Conservation (phyloP, 1,139 yeast genomes). For the Diutina siamensis region DNA sequence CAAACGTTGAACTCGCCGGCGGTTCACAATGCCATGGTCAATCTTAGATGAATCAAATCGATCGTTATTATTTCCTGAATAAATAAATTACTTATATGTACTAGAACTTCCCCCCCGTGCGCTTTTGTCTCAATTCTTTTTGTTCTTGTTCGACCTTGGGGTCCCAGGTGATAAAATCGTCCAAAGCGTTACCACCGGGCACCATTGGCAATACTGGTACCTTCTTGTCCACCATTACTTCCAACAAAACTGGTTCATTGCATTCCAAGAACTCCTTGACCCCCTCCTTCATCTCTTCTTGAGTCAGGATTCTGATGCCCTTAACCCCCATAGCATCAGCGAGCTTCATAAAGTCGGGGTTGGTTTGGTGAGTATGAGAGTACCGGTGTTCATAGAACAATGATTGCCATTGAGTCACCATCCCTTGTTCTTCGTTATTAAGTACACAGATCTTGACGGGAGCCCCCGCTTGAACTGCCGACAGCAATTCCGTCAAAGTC, state of each 20-base stretch:
- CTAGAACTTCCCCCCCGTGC: conserved; percentile 46
- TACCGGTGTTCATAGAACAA: conserved; percentile 93
- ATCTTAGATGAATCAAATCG: background rate
- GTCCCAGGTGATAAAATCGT: conserved; percentile 83
- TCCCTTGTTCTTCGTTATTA: conserved; percentile 98
- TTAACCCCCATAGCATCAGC: conserved; percentile 91
- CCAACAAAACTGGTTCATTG: conserved; percentile 71
- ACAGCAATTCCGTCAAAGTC: conserved; percentile 86
- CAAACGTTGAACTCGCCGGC: background rate
- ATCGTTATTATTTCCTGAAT: background rate
- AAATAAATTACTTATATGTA: background rate
- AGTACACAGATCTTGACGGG: conserved; percentile 83
- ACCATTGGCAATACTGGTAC: conserved; percentile 99
- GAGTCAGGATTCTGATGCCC: conserved; percentile 63
- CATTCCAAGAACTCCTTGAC: conserved; percentile 65
- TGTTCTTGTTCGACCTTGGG: conserved; percentile 70
- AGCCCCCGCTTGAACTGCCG: conserved; percentile 88
- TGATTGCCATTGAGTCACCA: conserved; percentile 99
- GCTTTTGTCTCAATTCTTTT: conserved; percentile 46
- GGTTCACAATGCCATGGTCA: background rate
- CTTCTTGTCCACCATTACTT: conserved; percentile 86
- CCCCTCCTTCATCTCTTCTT: conserved; percentile 40
- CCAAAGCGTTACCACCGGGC: conserved; percentile 89
- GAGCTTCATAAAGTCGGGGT: conserved; percentile 85
- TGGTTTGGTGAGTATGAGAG: conserved; percentile 89